These are phyloP conservation scores for Calamus simplicifolius DNA, from an alignment of 176 grass and related monocot species.

Conservation along the genomic window DNA sequence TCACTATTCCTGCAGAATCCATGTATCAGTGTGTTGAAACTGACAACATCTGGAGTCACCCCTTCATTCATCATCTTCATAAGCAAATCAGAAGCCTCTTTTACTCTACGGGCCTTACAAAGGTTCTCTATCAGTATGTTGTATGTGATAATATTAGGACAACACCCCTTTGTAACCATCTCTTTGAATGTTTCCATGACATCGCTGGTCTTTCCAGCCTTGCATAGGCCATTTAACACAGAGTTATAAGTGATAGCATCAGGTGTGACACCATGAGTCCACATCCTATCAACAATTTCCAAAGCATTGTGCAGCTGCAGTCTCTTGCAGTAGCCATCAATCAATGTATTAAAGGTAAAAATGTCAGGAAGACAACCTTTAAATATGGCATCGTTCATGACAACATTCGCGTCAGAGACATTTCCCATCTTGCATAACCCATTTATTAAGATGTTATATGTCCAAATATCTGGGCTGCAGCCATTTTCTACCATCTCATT, in stretches of 20 bases:
- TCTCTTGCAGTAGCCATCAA: slow-evolving; percentile 81
- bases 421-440: slow-evolving; percentile 96
- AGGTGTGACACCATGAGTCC: slow-evolving; percentile 58
- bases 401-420: slow-evolving; percentile 61
- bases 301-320: slow-evolving; percentile 71
- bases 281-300: slow-evolving; percentile 81
- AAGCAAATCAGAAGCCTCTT: slow-evolving; percentile 61
- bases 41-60: slow-evolving; percentile 65
- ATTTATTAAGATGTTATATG: slow-evolving; percentile 92
- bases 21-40: slow-evolving; percentile 78
- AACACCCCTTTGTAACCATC: slow-evolving; percentile 65
- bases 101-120: slow-evolving; percentile 54
- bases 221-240: slow-evolving; percentile 86
- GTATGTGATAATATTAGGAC: slow-evolving; percentile 65
- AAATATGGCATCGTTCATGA: slow-evolving; percentile 78
- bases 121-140: slow-evolving; percentile 88
- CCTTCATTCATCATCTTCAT: slow-evolving; percentile 81
- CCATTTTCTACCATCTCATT: slow-evolving; percentile 71
- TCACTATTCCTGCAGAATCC: slow-evolving; percentile 80
- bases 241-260: slow-evolving; percentile 85
- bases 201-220: slow-evolving; percentile 63
- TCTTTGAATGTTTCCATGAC: slow-evolving; percentile 68
- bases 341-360: slow-evolving; percentile 93
- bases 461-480: slow-evolving; percentile 62
- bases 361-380: slow-evolving; percentile 74